A percentile compares a stretch with the other conserved stretches of the same genome.
Evolutionary conservation across 2,329 filamentous ascomycete species (phyloP).

Genomic region (Beauveria scarabaeidicola): DNA sequence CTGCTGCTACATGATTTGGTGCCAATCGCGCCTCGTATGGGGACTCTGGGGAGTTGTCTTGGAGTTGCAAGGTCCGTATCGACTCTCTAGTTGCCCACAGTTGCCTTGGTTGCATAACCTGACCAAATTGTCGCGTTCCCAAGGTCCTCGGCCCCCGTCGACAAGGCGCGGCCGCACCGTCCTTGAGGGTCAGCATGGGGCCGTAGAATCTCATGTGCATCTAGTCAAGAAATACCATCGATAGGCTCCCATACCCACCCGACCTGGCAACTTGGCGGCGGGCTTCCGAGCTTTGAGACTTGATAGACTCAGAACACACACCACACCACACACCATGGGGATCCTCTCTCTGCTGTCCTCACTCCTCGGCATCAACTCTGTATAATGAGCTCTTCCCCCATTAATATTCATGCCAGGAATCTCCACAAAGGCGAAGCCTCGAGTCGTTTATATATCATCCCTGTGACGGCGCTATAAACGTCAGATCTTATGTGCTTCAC

Average conservation of each 20-base stretch:
- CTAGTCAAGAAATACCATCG: slow-evolving; percentile 8
- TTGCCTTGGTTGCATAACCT: slow-evolving; percentile 8
- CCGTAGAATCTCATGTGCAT: slow-evolving; percentile 12
- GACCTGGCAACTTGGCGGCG: neutral
- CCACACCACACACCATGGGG: slow-evolving; percentile 1
- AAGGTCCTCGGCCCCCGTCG: slow-evolving; percentile 8
- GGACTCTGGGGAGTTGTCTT: slow-evolving; percentile 1
- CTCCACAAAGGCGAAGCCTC: slow-evolving; percentile 6
- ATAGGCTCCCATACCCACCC: slow-evolving; percentile 2
- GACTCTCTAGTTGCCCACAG: neutral
- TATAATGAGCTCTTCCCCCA: slow-evolving; percentile 8
- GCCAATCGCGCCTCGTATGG: slow-evolving; percentile 10
- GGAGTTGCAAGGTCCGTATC: neutral
- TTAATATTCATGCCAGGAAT: slow-evolving; percentile 10
- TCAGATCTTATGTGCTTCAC: slow-evolving; percentile 11
- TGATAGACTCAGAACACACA: neutral
- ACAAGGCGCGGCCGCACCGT: slow-evolving; percentile 1
- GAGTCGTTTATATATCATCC: slow-evolving; percentile 12
- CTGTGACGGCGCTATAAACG: slow-evolving; percentile 10
- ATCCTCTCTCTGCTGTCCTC: slow-evolving; percentile 1
- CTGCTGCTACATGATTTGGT: slow-evolving; percentile 3
- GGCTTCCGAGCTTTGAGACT: neutral
- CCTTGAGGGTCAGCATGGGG: slow-evolving; percentile 5
- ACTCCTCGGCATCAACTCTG: slow-evolving; percentile 10
- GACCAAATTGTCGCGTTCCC: slow-evolving; percentile 3